Evolutionary conservation across 805 yeast genomes (phyloP).

Genomic region (Candida tallmaniae): DNA sequence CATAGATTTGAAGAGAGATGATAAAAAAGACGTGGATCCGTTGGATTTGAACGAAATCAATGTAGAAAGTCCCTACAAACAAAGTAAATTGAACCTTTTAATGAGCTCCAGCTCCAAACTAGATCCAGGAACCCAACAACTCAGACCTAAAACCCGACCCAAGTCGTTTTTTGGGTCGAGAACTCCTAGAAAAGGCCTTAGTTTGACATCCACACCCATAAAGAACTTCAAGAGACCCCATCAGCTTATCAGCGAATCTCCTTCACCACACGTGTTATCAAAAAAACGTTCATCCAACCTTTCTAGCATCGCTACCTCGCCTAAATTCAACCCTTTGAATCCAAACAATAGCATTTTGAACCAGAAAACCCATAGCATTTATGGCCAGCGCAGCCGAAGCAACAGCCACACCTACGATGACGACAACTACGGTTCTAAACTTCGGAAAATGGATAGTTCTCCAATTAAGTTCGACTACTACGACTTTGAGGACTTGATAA

Average conservation of each 20-base stretch:
- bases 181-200: background rate
- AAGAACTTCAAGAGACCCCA: constrained; percentile 43
- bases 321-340: background rate
- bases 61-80: constrained; percentile 12
- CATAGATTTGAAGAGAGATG: constrained; percentile 22
- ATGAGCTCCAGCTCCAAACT: background rate
- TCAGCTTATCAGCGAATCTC: constrained; percentile 39
- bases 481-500: constrained; percentile 23
- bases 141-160: too few species aligned
- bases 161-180: too few species aligned
- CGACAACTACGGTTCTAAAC: constrained; percentile 18
- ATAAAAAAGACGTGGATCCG: constrained; percentile 9
- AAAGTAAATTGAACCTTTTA: background rate
- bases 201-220: constrained; percentile 11
- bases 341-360: constrained; percentile 2
- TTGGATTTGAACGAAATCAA: constrained; percentile 23
- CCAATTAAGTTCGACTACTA: constrained; percentile 22
- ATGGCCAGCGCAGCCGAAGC: too few species aligned
- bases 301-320: background rate
- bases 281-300: constrained; percentile 5
- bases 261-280: constrained; percentile 26
- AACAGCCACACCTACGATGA: background rate
- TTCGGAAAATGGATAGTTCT: constrained; percentile 29
- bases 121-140: background rate
- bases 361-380: constrained; percentile 3